Percentiles rank a stretch among this genome's conserved stretches.
phyloP scores from a whole-genome alignment of 192 early-diverging fungal species.

The Gonapodya prolifera region DNA sequence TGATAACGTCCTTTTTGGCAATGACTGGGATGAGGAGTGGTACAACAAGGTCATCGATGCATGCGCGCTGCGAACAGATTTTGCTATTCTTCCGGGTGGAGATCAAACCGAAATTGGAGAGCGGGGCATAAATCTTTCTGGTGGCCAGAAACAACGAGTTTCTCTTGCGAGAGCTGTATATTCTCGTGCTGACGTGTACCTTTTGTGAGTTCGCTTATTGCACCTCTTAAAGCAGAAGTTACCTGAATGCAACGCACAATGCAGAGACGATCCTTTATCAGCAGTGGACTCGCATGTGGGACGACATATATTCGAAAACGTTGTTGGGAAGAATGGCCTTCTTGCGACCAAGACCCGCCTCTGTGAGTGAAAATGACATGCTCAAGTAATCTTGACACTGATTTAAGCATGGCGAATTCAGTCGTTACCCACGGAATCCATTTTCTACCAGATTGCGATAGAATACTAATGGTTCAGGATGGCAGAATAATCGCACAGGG shows the following conservation, averaged over 20 bases:
- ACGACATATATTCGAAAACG: slow-evolving; percentile 12
- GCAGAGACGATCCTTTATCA: slow-evolving; percentile 3
- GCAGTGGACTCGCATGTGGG: slow-evolving; percentile 3
- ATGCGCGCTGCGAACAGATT: slow-evolving; percentile 77
- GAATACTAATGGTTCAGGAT: slow-evolving; percentile 57
- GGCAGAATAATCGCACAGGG: slow-evolving; percentile 58
- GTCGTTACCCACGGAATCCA: slow-evolving; percentile 72
- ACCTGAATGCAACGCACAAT: too few species aligned
- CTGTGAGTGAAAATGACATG: slow-evolving; percentile 4
- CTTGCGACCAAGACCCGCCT: slow-evolving; percentile 65
- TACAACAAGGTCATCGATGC: slow-evolving; percentile 70
- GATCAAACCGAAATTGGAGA: slow-evolving; percentile 58
- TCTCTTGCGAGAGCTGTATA: slow-evolving; percentile 69
- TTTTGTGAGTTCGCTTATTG: slow-evolving; percentile 26
- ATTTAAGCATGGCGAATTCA: too few species aligned
- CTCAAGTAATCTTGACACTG: background rate
- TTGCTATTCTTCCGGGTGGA: slow-evolving; percentile 69
- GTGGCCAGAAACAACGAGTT: background rate
- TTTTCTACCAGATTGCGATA: slow-evolving; percentile 52
- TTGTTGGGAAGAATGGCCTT: slow-evolving; percentile 74
- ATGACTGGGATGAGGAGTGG: slow-evolving; percentile 30
- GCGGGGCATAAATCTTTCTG: slow-evolving; percentile 15
- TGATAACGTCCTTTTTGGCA: slow-evolving; percentile 51
- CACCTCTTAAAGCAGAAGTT: background rate
- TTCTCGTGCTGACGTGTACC: slow-evolving; percentile 74